phyloP scores from a whole-genome alignment of 2,329 filamentous ascomycete species.

The Beauveria caledonica region DNA sequence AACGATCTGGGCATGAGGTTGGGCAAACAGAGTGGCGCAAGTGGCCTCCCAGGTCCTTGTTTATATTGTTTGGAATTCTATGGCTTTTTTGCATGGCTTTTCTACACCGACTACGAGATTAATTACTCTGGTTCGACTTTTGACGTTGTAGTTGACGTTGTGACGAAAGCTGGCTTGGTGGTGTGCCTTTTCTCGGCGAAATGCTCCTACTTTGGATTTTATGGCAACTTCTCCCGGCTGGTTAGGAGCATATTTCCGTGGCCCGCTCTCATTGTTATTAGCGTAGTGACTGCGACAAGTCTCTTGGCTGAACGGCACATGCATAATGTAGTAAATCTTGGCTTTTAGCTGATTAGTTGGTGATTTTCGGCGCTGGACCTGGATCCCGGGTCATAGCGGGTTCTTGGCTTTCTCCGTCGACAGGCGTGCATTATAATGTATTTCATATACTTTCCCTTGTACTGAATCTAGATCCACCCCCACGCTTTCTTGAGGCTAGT shows the following conservation, averaged over 20 bases:
- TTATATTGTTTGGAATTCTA: not conserved
- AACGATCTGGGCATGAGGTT: not conserved
- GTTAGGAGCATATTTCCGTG: not conserved
- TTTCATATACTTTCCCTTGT: not conserved
- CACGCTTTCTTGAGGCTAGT: not conserved
- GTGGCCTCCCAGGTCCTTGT: not conserved
- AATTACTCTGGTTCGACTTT: not conserved
- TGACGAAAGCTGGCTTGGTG: not conserved
- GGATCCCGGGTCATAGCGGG: not conserved
- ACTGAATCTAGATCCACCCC: not conserved
- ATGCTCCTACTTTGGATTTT: not conserved
- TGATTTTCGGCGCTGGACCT: not conserved
- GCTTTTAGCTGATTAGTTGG: not conserved
- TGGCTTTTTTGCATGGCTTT: not conserved
- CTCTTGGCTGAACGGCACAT: not conserved
- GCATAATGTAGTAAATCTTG: not conserved
- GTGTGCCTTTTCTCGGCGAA: not conserved
- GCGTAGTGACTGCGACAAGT: not conserved
- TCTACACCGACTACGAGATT: not conserved
- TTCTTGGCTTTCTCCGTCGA: not conserved
- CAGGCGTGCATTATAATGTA: not conserved
- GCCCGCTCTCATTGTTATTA: no score
- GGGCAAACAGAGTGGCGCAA: not conserved
- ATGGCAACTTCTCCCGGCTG: not conserved
- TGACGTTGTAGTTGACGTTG: not conserved